Evolutionary conservation across 805 yeast genomes (phyloP).

Genomic region (Lipomyces lipofer): DNA sequence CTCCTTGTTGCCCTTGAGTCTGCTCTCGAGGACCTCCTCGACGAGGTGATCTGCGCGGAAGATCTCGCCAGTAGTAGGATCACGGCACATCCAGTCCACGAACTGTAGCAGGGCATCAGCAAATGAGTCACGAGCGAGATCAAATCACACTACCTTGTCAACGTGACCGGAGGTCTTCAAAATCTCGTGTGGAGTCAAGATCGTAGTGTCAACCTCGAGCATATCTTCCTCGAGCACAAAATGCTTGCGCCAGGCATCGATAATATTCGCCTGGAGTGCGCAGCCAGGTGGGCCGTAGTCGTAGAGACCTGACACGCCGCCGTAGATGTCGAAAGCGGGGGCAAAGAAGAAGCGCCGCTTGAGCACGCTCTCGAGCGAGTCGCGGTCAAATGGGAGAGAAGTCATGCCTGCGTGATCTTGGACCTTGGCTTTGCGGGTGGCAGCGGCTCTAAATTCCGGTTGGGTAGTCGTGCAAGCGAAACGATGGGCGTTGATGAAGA

Average conservation of each 20-base stretch:
- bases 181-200: slow-evolving; percentile 97
- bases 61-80: slow-evolving; percentile 92
- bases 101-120: slow-evolving; percentile 45
- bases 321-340: slow-evolving; percentile 95
- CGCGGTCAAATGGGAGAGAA: slow-evolving; percentile 65
- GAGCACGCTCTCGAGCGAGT: slow-evolving; percentile 81
- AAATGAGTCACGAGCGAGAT: neutral
- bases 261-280: slow-evolving; percentile 92
- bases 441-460: too few relatives aligned
- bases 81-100: slow-evolving; percentile 99
- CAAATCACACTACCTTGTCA: slow-evolving; percentile 54
- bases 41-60: slow-evolving; percentile 98
- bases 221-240: slow-evolving; percentile 96
- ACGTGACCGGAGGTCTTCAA: slow-evolving; percentile 99
- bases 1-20: slow-evolving; percentile 94
- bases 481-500: too few relatives aligned
- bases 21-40: slow-evolving; percentile 94
- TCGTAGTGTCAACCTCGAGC: slow-evolving; percentile 97
- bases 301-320: slow-evolving; percentile 96
- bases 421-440: too few relatives aligned
- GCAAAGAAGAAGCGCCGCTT: slow-evolving; percentile 97
- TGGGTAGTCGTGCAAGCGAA: too few relatives aligned
- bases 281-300: slow-evolving; percentile 99
- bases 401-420: too few relatives aligned
- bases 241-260: slow-evolving; percentile 97